Evolutionary conservation across 2,329 filamentous ascomycete species (phyloP), one percentile per base, ranked within the genome.

Genomic region (Aspergillus sp.): DNA sequence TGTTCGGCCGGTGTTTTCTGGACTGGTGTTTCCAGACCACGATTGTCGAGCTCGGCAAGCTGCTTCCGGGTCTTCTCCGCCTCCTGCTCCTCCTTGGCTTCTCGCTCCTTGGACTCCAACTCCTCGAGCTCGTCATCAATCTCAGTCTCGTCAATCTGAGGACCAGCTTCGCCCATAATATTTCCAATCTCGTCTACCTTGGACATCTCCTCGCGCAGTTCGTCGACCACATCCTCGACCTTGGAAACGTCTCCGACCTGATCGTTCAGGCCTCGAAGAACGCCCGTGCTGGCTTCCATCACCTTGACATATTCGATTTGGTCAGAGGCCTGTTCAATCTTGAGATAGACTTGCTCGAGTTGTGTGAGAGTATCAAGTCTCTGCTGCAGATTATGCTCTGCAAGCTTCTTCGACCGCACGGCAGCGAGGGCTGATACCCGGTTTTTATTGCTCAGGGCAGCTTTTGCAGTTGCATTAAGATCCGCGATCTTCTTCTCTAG

Each of bases 51-150:
- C 58, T 82, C 79, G 43, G 83, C 82, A 33, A 89, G 73, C 60
- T 73, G 77, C 58, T 68, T 73, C 60, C 75, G 72, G 48, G 79
- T 81, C 65, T 79, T 77, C 52, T 75, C 71, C 55, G 82, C 82
- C 41, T 81, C 78, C 59, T 82, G 74, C 63, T 80, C 74, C 61
- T 80, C 77, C 54, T 67, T 72, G 49, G 77, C 79, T 66, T 80
- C 71, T 59, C 67, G 71, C 57, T 85, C 81, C 68, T 84, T 82
- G 68, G 79, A 78, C 75, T 93, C 87, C 77, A 99, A 78, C 3
- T 82, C 87, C 64, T 90, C 89, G 47, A 98, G 82, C 77, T 97
- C 93, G 59, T 93, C 90, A 65, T 97, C 92, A 55, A 98, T 85
- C 72, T 96, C 93, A 19, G 70, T 82, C 69, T 96, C 93, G 71